Evolutionary conservation across 257 asterid genomes (phyloP).

Genomic region (Ilex asprella): DNA sequence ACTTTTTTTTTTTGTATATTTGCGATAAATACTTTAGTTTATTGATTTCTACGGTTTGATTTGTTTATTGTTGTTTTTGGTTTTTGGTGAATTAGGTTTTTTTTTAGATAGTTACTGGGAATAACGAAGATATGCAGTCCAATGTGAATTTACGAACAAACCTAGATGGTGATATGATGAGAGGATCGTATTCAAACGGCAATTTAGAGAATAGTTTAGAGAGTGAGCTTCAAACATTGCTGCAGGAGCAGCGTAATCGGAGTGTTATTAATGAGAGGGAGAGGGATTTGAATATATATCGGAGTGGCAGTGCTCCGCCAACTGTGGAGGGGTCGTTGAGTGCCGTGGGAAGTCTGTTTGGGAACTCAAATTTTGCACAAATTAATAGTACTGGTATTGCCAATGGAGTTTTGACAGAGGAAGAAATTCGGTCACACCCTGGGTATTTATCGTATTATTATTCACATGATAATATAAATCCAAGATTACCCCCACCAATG

Average conservation of each 20-base stretch:
- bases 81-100: not conserved
- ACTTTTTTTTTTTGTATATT: too few relatives aligned
- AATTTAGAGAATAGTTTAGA: constrained; percentile 39
- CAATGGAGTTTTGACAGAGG: not conserved
- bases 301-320: constrained; percentile 91
- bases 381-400: constrained; percentile 14
- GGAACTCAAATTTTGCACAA: constrained; percentile 30
- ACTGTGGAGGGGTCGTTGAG: constrained; percentile 64
- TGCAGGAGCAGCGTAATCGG: constrained; percentile 41
- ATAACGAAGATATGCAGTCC: constrained; percentile 12
- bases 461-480: not conserved
- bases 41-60: too few relatives aligned
- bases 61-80: not conserved
- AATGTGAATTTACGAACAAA: constrained; percentile 22
- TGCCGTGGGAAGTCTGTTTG: constrained; percentile 42
- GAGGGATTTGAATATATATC: constrained; percentile 38
- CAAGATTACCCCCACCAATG: not conserved
- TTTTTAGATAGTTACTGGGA: constrained; percentile 15
- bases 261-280: constrained; percentile 37
- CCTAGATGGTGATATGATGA: constrained; percentile 16
- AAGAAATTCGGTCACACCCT: constrained; percentile 2
- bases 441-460: not conserved
- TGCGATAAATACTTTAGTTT: too few relatives aligned
- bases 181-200: constrained; percentile 45
- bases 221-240: constrained; percentile 52